phyloP scores from a whole-genome alignment of 2,329 filamentous ascomycete species.

The Tolypocladium inflatum region DNA sequence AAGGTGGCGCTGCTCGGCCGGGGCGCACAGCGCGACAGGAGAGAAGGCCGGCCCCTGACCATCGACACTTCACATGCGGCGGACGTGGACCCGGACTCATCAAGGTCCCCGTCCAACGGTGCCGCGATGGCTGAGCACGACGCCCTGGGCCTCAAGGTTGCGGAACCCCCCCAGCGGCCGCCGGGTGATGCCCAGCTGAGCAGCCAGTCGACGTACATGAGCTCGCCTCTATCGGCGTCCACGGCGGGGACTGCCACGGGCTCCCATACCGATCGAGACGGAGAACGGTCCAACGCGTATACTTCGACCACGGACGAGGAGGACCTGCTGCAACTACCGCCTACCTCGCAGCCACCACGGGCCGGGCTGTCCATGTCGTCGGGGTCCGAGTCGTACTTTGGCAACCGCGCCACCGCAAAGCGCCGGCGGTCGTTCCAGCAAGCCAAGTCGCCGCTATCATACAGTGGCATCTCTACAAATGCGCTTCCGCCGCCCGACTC shows the following conservation, averaged over 20 bases:
- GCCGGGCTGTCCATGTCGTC: conserved; percentile 39
- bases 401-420: conserved; percentile 28
- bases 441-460: conserved; percentile 51
- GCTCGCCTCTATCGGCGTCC: conserved; percentile 9
- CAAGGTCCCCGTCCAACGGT: conserved; percentile 8
- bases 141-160: conserved; percentile 36
- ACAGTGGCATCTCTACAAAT: conserved; percentile 40
- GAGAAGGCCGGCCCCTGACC: conserved; percentile 37
- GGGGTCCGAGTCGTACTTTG: conserved; percentile 55
- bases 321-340: conserved; percentile 58
- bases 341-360: conserved; percentile 32
- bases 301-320: conserved; percentile 70
- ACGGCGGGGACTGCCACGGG: conserved; percentile 4
- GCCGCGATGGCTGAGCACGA: conserved; percentile 17
- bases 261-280: conserved; percentile 10
- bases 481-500: conserved; percentile 37
- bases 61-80: conserved; percentile 28
- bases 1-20: conserved; percentile 79
- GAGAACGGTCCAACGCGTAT: conserved; percentile 32
- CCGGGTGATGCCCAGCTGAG: conserved; percentile 36
- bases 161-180: conserved; percentile 34
- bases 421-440: conserved; percentile 40
- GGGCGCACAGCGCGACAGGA: conserved; percentile 52
- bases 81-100: conserved; percentile 10
- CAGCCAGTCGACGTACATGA: conserved; percentile 16